Conservation (phyloP, 768 basidiomycete species). For the Pleurotus salmoneostramineus region DNA sequence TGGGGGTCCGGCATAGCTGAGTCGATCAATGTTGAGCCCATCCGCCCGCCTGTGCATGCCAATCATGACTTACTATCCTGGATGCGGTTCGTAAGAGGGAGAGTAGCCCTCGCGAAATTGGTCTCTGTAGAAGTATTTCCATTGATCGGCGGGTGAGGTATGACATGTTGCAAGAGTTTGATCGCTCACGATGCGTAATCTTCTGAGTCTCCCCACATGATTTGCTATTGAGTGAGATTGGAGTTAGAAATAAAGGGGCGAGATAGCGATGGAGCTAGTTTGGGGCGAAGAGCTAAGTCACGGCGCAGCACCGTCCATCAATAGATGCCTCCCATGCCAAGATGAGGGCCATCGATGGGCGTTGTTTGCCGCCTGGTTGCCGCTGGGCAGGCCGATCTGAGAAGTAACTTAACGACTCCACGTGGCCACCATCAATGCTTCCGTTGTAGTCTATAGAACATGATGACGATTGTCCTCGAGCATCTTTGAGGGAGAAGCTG, state of each 20-base stretch:
- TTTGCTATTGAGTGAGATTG: background rate
- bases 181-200: background rate
- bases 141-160: background rate
- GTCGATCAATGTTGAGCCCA: background rate
- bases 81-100: background rate
- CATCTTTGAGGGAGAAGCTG: too few relatives aligned
- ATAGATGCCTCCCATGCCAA: background rate
- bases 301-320: background rate
- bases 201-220: background rate
- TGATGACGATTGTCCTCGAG: too few relatives aligned
- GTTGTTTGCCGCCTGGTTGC: background rate
- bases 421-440: too few relatives aligned
- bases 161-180: too few relatives aligned
- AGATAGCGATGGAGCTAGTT: too few relatives aligned
- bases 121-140: background rate
- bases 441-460: too few relatives aligned
- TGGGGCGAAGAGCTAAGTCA: background rate
- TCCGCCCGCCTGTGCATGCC: background rate
- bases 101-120: background rate
- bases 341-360: background rate
- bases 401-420: background rate
- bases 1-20: constrained; percentile 8
- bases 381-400: background rate
- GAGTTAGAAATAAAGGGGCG: too few relatives aligned
- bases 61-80: background rate